These are phyloP conservation scores for Jaltomata sinuosa DNA, from an alignment of 257 asterid species.

Conservation along the genomic window DNA sequence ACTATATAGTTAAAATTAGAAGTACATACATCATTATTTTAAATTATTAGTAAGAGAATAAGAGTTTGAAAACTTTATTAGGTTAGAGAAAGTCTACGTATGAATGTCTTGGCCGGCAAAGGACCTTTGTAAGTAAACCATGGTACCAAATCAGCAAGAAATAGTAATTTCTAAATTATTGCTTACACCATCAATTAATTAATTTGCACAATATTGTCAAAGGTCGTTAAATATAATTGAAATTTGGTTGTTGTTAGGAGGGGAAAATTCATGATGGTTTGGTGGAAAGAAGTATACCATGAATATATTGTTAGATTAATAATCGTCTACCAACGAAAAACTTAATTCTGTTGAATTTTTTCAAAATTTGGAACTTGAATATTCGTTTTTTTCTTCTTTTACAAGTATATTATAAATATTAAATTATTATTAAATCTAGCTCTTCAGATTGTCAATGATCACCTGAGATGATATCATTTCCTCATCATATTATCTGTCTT, in stretches of 20 bases:
- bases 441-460: not conserved
- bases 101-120: not conserved
- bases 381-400: not conserved
- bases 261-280: slow-evolving; percentile 9
- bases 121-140: not conserved
- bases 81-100: not conserved
- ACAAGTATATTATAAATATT: not conserved
- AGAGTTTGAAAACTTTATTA: slow-evolving; percentile 1
- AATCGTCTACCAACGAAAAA: not conserved
- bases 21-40: not conserved
- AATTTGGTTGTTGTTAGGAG: not conserved
- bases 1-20: not conserved
- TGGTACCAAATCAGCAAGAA: not conserved
- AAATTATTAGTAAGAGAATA: not conserved
- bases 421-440: not conserved
- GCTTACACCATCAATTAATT: not conserved
- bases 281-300: slow-evolving; percentile 6
- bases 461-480: not conserved
- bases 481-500: no score
- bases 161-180: not conserved
- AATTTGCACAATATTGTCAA: slow-evolving; percentile 2
- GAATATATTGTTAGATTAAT: not conserved
- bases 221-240: slow-evolving; percentile 13
- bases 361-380: not conserved
- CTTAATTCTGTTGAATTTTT: not conserved